These are phyloP conservation scores for Penicillium tannophilum DNA, from an alignment of 495 filamentous ascomycete species.

Conservation along the genomic window DNA sequence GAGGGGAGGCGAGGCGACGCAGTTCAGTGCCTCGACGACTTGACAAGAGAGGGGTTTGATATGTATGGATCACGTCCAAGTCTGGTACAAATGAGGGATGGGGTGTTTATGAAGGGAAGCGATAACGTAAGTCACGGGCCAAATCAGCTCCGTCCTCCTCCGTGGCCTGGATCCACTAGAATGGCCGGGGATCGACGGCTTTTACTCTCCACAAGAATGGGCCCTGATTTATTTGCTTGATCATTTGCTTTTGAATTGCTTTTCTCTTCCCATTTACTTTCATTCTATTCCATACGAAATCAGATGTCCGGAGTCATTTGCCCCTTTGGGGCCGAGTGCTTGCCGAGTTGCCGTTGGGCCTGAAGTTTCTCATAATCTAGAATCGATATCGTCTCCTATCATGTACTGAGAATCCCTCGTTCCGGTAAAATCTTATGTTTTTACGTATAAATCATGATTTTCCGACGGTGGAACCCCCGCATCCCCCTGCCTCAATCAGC, in stretches of 20 bases:
- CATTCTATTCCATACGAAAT: no score
- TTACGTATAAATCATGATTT: no score
- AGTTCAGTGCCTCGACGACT: not conserved
- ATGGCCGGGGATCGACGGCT: slow-evolving; percentile 10
- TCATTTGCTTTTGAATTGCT: not conserved
- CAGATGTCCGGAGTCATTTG: no score
- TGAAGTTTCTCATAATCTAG: no score
- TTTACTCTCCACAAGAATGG: slow-evolving; percentile 5
- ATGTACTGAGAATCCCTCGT: no score
- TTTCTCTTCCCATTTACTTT: not conserved
- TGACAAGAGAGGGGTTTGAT: not conserved
- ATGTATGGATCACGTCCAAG: not conserved
- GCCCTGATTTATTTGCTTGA: not conserved
- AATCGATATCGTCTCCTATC: no score
- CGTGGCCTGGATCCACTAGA: slow-evolving; percentile 16
- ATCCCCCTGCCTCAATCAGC: slow-evolving; percentile 10
- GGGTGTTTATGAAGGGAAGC: slow-evolving; percentile 18
- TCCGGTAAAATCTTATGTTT: no score
- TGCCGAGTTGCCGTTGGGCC: no score
- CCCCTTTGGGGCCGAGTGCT: no score
- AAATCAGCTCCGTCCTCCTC: slow-evolving; percentile 19
- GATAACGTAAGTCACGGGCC: slow-evolving; percentile 26
- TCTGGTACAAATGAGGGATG: not conserved
- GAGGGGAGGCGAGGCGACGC: not conserved
- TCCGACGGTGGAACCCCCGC: slow-evolving; percentile 1